phyloP scores from a whole-genome alignment of 352 stramenopile genomes.

The Phytophthora palmivora region DNA sequence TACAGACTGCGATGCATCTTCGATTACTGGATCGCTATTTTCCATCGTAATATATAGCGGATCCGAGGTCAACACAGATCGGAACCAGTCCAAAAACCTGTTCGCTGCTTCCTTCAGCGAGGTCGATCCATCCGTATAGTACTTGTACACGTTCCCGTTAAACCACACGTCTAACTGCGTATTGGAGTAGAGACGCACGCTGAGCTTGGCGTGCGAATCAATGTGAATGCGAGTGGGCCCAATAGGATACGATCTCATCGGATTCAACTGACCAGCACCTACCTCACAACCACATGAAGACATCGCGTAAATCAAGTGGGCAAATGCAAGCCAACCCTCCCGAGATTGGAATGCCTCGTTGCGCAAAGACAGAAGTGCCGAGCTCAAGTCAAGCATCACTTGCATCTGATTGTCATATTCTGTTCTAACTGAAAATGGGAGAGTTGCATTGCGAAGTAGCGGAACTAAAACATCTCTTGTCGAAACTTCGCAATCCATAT shows the following conservation, averaged over 20 bases:
- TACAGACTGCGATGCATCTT: constrained; percentile 7
- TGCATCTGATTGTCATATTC: background rate
- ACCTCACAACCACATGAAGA: constrained; percentile 16
- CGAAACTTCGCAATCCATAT: constrained; percentile 27
- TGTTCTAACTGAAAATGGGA: constrained; percentile 9
- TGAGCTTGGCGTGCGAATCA: constrained; percentile 15
- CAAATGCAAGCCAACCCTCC: constrained; percentile 25
- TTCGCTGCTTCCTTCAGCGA: background rate
- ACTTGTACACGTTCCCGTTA: constrained; percentile 9
- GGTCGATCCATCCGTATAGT: constrained; percentile 1
- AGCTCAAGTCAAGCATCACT: constrained; percentile 15
- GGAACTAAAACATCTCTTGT: constrained; percentile 18
- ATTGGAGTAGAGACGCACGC: constrained; percentile 17
- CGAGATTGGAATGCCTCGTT: constrained; percentile 19
- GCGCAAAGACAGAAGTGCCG: constrained; percentile 15
- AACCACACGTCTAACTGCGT: constrained; percentile 21
- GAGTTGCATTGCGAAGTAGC: constrained; percentile 12
- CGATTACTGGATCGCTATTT: background rate
- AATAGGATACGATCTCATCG: background rate
- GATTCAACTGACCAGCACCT: constrained; percentile 12
- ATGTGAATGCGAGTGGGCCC: constrained; percentile 21
- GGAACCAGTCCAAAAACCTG: constrained; percentile 23
- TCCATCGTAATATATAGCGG: constrained; percentile 13
- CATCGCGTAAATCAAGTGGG: constrained; percentile 16
- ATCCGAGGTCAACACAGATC: constrained; percentile 1